A percentile compares a stretch with the other conserved stretches of the same genome.
phyloP scores from a whole-genome alignment of 2,329 filamentous ascomycete species.

The Aureobasidium sp. region DNA sequence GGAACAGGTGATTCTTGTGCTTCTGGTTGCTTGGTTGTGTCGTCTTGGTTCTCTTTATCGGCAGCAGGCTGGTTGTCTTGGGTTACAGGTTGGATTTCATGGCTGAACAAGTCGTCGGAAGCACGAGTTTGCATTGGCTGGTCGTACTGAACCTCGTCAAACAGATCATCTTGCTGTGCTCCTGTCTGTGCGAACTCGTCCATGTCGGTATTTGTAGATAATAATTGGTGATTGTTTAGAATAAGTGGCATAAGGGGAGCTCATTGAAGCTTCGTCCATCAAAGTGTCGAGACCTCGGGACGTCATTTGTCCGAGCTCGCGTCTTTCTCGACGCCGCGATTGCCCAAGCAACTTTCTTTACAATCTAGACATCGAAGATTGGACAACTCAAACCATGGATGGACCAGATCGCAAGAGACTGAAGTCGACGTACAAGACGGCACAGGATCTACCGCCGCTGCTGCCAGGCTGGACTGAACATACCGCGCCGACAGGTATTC shows the following conservation, averaged over 20 bases:
- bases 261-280: not conserved
- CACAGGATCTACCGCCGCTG: constrained; percentile 44
- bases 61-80: not conserved
- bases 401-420: constrained; percentile 45
- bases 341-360: not conserved
- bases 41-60: constrained; percentile 15
- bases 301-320: constrained; percentile 6
- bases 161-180: constrained; percentile 24
- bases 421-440: constrained; percentile 62
- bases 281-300: not conserved
- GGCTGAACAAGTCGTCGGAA: constrained; percentile 41
- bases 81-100: constrained; percentile 25
- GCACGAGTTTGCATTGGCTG: constrained; percentile 41
- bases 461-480: constrained; percentile 87
- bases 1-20: not conserved
- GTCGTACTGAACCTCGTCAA: constrained; percentile 27
- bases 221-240: not conserved
- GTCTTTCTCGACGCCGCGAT: not conserved
- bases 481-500: constrained; percentile 62
- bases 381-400: too few relatives aligned
- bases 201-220: not conserved
- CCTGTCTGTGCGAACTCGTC: constrained; percentile 27
- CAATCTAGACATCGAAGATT: too few relatives aligned
- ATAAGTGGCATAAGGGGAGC: not conserved
- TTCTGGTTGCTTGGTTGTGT: constrained; percentile 12